Percentiles rank a stretch among this genome's conserved stretches.
Evolutionary conservation across 1,284 basidiomycete species (phyloP).

Genomic region (Tremellales sp.): DNA sequence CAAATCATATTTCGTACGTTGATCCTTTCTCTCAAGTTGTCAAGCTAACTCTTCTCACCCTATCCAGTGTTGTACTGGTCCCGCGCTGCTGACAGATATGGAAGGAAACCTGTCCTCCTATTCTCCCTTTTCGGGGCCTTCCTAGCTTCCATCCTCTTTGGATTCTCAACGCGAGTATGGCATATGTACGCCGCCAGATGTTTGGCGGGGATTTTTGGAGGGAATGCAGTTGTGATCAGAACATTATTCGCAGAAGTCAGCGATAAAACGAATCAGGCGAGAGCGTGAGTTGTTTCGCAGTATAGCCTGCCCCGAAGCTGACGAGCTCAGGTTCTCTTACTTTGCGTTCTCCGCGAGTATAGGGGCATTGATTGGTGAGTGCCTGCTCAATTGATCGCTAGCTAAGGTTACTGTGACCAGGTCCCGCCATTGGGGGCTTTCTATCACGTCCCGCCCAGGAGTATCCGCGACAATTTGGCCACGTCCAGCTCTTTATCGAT

Average conservation of each 20-base stretch:
- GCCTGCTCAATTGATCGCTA: background rate
- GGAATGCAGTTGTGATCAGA: constrained; percentile 28
- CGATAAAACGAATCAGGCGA: constrained; percentile 26
- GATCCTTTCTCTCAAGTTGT: background rate
- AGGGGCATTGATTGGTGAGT: constrained; percentile 22
- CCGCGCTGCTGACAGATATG: constrained; percentile 21
- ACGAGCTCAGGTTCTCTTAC: constrained; percentile 19
- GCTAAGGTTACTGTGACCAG: background rate
- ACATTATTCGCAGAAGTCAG: constrained; percentile 31
- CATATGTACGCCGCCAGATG: constrained; percentile 29
- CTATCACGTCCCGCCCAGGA: constrained; percentile 22
- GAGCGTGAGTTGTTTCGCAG: constrained; percentile 14
- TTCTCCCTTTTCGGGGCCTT: constrained; percentile 21
- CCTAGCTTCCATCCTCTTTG: constrained; percentile 16
- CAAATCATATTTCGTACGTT: constrained; percentile 19
- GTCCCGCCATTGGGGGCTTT: constrained; percentile 25
- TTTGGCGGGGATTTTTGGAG: constrained; percentile 30
- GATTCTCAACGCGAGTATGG: constrained; percentile 22
- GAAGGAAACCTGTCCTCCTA: constrained; percentile 24
- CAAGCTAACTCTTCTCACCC: background rate
- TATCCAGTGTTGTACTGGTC: constrained; percentile 22
- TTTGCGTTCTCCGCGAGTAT: constrained; percentile 32
- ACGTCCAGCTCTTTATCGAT: constrained; percentile 14
- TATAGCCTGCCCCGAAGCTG: background rate
- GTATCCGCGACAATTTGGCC: constrained; percentile 20